Base-by-base conservation (phyloP, 192 early-diverging fungal species). In the Anaeromyces robustus region DNA sequence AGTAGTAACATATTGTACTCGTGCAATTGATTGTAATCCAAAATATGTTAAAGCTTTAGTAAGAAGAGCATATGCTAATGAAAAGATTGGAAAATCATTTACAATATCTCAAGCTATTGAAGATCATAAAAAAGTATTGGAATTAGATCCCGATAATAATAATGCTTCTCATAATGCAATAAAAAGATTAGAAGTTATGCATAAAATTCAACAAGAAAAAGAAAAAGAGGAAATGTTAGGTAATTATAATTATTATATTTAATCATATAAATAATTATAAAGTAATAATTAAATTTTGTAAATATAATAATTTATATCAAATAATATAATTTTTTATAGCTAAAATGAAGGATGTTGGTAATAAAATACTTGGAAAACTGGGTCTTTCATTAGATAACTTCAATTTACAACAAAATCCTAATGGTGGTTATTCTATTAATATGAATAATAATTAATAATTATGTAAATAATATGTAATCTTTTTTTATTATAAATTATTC, bases 311-410 rank as follows among this genome's bases (percentile, higher is more conserved):
- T n/a, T n/a, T n/a, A n/a, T n/a, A n/a, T n/a, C n/a, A n/a, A n/a
- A n/a, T n/a, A n/a, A n/a, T n/a, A n/a, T n/a, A n/a, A n/a, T n/a
- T n/a, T 30, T 34, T 18, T 26, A 1, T 31, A 84, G 85, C 81
- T 16, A 92, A 94, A 81, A 85, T 94, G 17, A 94, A 94, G 82
- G 87, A 90, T 31, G 82, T 94, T 39, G 93, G 93, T 1, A 93
- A 94, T 77, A 86, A 86, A 13, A 78, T 94, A 18, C 82, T 94
- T 30, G 93, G 93, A n/a, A 90, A 88, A 28, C 91, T 94, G 83
- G 93, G 93, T 18, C 78, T 94, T 68, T 92, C 92, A 19, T 87
- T 90, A 17, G 86, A 94, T 79, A 92, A 91, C 59, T 94, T 94
- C 80, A 85, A 93, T 77, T 87, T 93, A 83, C 84, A 90, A 77